These are phyloP conservation scores for Linaria vulgaris DNA, from an alignment of 257 asterid species.

Conservation along the genomic window DNA sequence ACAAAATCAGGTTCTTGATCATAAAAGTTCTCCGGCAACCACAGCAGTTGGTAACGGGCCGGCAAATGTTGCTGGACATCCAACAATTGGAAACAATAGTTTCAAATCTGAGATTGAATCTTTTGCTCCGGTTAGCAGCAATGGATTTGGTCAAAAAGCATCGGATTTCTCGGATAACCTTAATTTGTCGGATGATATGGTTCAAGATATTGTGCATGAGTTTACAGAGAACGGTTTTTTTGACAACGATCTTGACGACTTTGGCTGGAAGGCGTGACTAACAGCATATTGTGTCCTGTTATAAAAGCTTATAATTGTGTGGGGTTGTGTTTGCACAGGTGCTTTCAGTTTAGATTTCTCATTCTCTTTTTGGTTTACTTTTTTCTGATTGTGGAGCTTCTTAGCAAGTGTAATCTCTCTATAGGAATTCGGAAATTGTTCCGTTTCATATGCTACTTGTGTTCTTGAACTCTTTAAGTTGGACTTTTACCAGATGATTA, in stretches of 20 bases:
- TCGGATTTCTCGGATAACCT: constrained; percentile 47
- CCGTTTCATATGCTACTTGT: not conserved
- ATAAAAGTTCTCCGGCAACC: constrained; percentile 39
- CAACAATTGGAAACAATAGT: constrained; percentile 64
- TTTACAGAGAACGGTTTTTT: constrained; percentile 70
- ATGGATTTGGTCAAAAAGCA: constrained; percentile 52
- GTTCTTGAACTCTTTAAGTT: not conserved
- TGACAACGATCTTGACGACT: constrained; percentile 73
- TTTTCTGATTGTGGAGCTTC: constrained; percentile 27
- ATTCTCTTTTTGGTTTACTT: not conserved
- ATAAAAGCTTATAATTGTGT: constrained; percentile 17
- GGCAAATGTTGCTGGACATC: constrained; percentile 30
- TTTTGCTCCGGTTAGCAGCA: constrained; percentile 56
- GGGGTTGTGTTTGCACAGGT: constrained; percentile 49
- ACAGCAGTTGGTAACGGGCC: constrained; percentile 32
- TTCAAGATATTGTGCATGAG: constrained; percentile 58
- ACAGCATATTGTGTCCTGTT: constrained; percentile 36
- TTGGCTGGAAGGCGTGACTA: constrained; percentile 69
- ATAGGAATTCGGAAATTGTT: constrained; percentile 22
- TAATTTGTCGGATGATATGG: constrained; percentile 51
- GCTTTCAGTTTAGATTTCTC: constrained; percentile 22
- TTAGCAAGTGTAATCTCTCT: constrained; percentile 51
- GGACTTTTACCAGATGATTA: too few species aligned
- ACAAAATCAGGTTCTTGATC: constrained; percentile 42
- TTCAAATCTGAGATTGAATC: constrained; percentile 61